Base-by-base conservation (phyloP, 208 protist genomes). In the Trypanosomatidae sp. region DNA sequence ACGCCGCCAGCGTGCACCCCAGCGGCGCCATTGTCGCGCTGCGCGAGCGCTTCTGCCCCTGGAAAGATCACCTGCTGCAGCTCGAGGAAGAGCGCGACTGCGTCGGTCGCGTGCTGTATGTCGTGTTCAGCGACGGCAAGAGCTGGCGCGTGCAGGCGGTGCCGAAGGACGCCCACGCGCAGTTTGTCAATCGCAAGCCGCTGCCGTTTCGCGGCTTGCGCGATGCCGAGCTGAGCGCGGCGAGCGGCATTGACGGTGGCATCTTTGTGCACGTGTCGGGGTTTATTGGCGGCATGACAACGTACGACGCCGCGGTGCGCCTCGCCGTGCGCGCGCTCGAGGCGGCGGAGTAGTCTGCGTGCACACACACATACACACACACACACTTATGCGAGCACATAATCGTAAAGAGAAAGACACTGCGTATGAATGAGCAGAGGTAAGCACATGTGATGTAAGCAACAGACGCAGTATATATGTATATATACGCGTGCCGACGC, bases 231-330 rank as follows among this genome's bases (percentile, higher is more conserved):
- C 72, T 98, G 8, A 72, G 58, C 42, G 25, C 72, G 16, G 66
- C 75, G 10, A 56, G 61, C 40, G 89, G 89, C 20, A 91, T 98
- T 39, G 53, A 72, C 0, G 92, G 87, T 10, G 71, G 91, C 48
- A 65, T 97, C 4, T 98, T 98, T 50, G 82, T 94, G 32, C 96
- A 98, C 58, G 90, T 88, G 11, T 77, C 71, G 18, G 96, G 96
- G 22, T 98, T 98, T 50, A 97, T 98, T 64, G 94, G 92, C 20
- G 94, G 93, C 13, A 93, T 96, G 65, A 79, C 79, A 38, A 96
- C 80, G 1, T 89, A 84, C 52, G 95, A 97, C 10, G 92, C 90
- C 6, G 93, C 91, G 24, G 41, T 98, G 39, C 42, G 62, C 25
- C 89, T 98, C 48, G 95, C 96, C 20, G 67, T 43, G 7, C 18